phyloP scores from a whole-genome alignment of 495 filamentous ascomycete species.

The Annulohypoxylon moriforme region DNA sequence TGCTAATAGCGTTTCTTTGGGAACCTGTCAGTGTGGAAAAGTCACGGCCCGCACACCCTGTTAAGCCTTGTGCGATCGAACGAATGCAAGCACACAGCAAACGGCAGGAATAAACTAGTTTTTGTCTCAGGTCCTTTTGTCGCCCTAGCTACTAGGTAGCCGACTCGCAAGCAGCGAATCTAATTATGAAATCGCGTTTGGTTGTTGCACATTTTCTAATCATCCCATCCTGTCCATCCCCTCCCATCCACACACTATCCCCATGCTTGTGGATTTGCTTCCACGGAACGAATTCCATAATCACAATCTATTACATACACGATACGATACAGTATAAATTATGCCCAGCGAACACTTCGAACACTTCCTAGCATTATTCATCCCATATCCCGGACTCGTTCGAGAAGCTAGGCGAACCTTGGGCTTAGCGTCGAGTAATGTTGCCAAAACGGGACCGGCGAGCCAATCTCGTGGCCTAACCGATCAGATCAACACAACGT shows the following conservation, averaged over 20 bases:
- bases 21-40: conserved; percentile 3
- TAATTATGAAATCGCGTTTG: background rate
- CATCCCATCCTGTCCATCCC: background rate
- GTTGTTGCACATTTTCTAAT: background rate
- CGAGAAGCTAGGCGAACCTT: background rate
- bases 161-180: background rate
- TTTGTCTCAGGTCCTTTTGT: background rate
- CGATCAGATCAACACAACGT: conserved; percentile 38
- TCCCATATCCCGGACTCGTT: background rate
- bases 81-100: background rate
- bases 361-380: no score
- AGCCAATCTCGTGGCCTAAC: conserved; percentile 34
- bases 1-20: no score
- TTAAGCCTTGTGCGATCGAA: conserved; percentile 1
- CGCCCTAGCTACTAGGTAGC: no score
- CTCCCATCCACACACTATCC: background rate
- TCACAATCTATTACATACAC: conserved; percentile 1
- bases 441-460: conserved; percentile 21
- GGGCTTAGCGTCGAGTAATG: conserved; percentile 30
- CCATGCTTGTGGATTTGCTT: background rate
- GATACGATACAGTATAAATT: background rate
- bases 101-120: background rate
- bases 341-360: no score
- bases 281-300: background rate
- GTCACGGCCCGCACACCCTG: conserved; percentile 20